Conservation (phyloP, 768 basidiomycete genomes). For the Mycena crocata region DNA sequence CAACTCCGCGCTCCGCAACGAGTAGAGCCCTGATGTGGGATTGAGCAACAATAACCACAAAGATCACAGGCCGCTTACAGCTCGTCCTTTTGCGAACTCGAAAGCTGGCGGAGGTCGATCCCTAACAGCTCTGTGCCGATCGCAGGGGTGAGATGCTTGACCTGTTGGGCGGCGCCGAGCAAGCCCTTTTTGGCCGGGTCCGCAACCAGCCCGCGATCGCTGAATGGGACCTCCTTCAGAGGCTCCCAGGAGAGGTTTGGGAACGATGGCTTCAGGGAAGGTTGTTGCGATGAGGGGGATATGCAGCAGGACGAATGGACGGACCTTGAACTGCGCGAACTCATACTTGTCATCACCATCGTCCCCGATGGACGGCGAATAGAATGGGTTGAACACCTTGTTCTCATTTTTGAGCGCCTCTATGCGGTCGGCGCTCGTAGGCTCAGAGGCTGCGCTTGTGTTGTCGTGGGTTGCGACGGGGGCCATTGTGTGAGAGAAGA, state of each 20-base stretch:
- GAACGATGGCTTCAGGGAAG: slow-evolving; percentile 64
- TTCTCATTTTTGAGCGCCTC: slow-evolving; percentile 39
- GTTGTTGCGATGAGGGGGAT: neutral
- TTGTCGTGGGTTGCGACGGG: slow-evolving; percentile 59
- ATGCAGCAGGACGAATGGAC: slow-evolving; percentile 12
- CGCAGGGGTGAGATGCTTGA: slow-evolving; percentile 74
- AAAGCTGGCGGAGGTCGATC: slow-evolving; percentile 77
- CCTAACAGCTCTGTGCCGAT: slow-evolving; percentile 84
- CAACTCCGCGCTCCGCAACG: slow-evolving; percentile 80
- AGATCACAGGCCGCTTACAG: slow-evolving; percentile 58
- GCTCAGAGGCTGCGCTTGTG: slow-evolving; percentile 27
- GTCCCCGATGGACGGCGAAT: slow-evolving; percentile 68
- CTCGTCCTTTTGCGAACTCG: slow-evolving; percentile 80
- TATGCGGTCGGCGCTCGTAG: slow-evolving; percentile 33
- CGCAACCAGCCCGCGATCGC: slow-evolving; percentile 75
- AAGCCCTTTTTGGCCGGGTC: slow-evolving; percentile 77
- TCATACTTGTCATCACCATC: slow-evolving; percentile 64
- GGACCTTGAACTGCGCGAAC: slow-evolving; percentile 70
- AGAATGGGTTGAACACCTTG: slow-evolving; percentile 71
- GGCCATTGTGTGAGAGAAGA: slow-evolving; percentile 51
- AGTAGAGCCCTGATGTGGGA: slow-evolving; percentile 66
- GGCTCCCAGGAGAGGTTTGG: slow-evolving; percentile 76
- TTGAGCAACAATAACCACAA: neutral
- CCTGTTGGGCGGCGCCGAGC: slow-evolving; percentile 71
- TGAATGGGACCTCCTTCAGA: slow-evolving; percentile 65